Evolutionary conservation across 2,329 filamentous ascomycete species (phyloP), one percentile per base, ranked within the genome.

Genomic region (Alternaria ventricosa): DNA sequence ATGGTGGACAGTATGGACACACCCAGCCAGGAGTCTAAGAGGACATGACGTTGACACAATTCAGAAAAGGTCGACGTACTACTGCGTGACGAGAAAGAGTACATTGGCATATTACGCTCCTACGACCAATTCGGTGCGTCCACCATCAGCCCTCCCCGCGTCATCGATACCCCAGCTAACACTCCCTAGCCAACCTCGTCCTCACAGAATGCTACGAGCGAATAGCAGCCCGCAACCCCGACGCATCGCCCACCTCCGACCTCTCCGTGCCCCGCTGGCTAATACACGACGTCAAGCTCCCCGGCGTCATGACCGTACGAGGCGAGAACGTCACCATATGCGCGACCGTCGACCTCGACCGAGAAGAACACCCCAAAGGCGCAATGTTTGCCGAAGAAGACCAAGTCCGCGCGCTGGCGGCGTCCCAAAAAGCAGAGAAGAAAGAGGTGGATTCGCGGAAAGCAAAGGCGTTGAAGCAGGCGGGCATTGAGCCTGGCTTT

Each of bases 311-410:
- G 82, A 87, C 98, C 36, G 93, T 99, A 49, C 87, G 96, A 63
- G 96, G 96, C 71, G 96, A 99, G 83, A 99, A 99, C 79, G 96
- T 99, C n/a, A 86, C 97, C 55, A 85, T 99, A 47, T 87, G 98
- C 18, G 96, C 96, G 41, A 96, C 98, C 82, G 97, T 99, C 74
- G 96, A 99, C 79, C 88, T 99, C 23, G 96, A 99, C 84, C 93
- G 92, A 76, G 96, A 99, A 81, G 96, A 99, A 79, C 90, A 96
- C 62, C 86, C 93, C 13, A 93, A 93, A 1, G 89, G 90, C 30
- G 93, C 91, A 72, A 84, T 86, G 70, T 84, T 85, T 67, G 93
- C 89, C 2, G 86, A 92, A 1, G 84, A 89, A 51, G 87, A 90
- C 50, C 82, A 90, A 67, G 92, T 97, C 30, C 88, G 90, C 72